A percentile compares a stretch with the other conserved stretches of the same genome.
Evolutionary conservation across 768 basidiomycete genomes (phyloP).

Genomic region (Psilocybe azurescens): DNA sequence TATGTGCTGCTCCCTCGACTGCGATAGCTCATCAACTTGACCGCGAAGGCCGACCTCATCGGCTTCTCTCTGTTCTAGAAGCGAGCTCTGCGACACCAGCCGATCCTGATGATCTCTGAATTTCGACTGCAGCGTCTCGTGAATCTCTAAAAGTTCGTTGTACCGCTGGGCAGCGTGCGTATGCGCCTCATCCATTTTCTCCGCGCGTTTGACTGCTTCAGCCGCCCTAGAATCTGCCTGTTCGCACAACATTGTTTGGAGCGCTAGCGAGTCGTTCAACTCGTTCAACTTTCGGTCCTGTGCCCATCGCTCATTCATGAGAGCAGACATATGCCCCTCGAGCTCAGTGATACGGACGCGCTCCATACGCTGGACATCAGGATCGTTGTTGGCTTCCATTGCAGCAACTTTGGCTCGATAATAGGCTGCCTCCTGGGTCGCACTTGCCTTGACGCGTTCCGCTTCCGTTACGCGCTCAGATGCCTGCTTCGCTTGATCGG

Average conservation of each 20-base stretch:
- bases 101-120: constrained; percentile 81
- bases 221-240: constrained; percentile 80
- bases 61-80: constrained; percentile 78
- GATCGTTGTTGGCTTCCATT: constrained; percentile 69
- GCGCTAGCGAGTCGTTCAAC: constrained; percentile 71
- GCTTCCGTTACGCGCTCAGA: constrained; percentile 83
- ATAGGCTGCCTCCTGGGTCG: constrained; percentile 93
- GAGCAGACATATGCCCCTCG: constrained; percentile 68
- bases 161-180: constrained; percentile 67
- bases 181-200: constrained; percentile 72
- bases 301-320: constrained; percentile 64
- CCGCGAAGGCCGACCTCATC: constrained; percentile 68
- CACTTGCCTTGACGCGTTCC: constrained; percentile 75
- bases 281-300: constrained; percentile 78
- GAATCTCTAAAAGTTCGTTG: constrained; percentile 69
- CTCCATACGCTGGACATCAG: constrained; percentile 74
- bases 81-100: constrained; percentile 73
- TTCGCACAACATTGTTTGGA: constrained; percentile 78
- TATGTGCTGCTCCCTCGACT: constrained; percentile 83
- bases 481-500: constrained; percentile 75
- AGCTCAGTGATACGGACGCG: constrained; percentile 78
- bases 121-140: constrained; percentile 61
- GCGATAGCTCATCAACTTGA: constrained; percentile 74
- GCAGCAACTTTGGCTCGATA: constrained; percentile 95
- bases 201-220: constrained; percentile 79